These are phyloP conservation scores for Heterobasidion irregulare DNA, from an alignment of 1,284 basidiomycete genomes.

Conservation along the genomic window DNA sequence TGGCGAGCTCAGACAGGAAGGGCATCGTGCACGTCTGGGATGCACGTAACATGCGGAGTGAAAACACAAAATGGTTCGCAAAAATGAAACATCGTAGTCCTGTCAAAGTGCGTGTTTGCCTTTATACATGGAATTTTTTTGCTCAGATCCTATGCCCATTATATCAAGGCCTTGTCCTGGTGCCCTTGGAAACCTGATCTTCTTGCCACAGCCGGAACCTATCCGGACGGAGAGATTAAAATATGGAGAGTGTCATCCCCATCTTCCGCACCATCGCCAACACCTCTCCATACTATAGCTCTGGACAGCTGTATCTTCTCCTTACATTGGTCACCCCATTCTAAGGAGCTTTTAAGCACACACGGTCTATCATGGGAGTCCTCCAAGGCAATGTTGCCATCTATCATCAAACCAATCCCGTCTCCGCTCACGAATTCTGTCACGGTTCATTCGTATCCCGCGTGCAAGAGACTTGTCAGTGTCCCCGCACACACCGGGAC, in stretches of 20 bases:
- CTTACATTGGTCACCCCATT: conserved; percentile 57
- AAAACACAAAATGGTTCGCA: conserved; percentile 22
- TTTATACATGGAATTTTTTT: background rate
- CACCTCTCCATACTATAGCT: conserved; percentile 39
- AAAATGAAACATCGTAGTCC: conserved; percentile 44
- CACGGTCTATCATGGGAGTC: conserved; percentile 40
- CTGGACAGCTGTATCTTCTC: conserved; percentile 59
- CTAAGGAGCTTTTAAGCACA: conserved; percentile 59
- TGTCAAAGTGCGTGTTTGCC: conserved; percentile 39
- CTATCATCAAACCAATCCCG: conserved; percentile 13
- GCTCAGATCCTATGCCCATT: background rate
- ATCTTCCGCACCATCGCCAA: conserved; percentile 31
- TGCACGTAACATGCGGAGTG: conserved; percentile 20
- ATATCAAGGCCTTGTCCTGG: conserved; percentile 55
- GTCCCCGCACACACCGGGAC: conserved; percentile 25
- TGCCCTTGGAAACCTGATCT: conserved; percentile 67
- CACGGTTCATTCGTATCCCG: conserved; percentile 38
- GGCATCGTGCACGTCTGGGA: conserved; percentile 40
- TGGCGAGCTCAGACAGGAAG: conserved; percentile 33
- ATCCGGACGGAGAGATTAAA: conserved; percentile 58
- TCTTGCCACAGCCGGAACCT: conserved; percentile 62
- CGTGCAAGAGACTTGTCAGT: conserved; percentile 22
- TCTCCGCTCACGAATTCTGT: conserved; percentile 39
- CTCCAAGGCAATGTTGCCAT: conserved; percentile 3
- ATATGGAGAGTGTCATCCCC: conserved; percentile 34